phyloP scores from a whole-genome alignment of 805 yeast species.

The Ogataea nitratoaversa region DNA sequence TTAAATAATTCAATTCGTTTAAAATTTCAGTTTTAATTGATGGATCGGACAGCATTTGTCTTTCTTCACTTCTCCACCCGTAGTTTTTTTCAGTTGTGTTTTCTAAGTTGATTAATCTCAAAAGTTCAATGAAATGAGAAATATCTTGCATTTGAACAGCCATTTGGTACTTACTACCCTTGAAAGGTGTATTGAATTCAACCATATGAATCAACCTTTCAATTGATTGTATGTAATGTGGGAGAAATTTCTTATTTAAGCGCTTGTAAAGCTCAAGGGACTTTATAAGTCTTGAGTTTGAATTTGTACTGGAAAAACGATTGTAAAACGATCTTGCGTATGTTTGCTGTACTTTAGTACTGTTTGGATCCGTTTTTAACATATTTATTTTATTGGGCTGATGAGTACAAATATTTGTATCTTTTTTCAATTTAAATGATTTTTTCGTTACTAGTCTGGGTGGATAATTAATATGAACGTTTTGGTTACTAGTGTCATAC shows the following conservation, averaged over 20 bases:
- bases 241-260: constrained; percentile 6
- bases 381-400: too few relatives aligned
- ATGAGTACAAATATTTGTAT: too few relatives aligned
- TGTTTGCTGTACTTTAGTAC: neutral
- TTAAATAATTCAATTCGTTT: constrained; percentile 9
- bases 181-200: constrained; percentile 9
- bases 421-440: neutral
- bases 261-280: constrained; percentile 11
- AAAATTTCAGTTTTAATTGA: constrained; percentile 12
- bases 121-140: constrained; percentile 12
- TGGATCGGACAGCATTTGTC: constrained; percentile 16
- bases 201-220: constrained; percentile 12
- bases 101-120: constrained; percentile 17
- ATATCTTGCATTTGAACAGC: neutral
- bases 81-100: constrained; percentile 14
- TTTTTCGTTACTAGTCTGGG: neutral
- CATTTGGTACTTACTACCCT: neutral
- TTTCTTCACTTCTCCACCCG: constrained; percentile 17
- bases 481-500: neutral
- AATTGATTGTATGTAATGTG: constrained; percentile 2
- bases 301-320: constrained; percentile 10
- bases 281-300: constrained; percentile 16
- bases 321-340: constrained; percentile 1
- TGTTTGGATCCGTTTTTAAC: neutral
- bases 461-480: too few relatives aligned